Evolutionary conservation across 352 stramenopile species (phyloP).

Genomic region (Halophytophthora polymorphica): DNA sequence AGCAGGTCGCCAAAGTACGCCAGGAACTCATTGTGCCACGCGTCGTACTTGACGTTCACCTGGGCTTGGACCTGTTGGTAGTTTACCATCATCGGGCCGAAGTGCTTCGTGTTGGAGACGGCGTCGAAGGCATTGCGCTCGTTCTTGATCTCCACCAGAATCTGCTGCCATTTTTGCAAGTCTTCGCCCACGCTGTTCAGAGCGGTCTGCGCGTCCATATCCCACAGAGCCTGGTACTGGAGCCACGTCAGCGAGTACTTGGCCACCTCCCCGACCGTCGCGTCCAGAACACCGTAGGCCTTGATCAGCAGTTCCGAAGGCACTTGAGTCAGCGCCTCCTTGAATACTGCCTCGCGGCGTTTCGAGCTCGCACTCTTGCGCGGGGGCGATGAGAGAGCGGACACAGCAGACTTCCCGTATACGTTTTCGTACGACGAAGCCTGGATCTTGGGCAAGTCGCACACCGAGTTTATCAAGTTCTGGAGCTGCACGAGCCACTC

Average conservation of each 20-base stretch:
- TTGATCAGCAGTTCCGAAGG: slow-evolving; percentile 64
- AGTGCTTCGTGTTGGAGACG: slow-evolving; percentile 84
- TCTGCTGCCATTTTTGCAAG: slow-evolving; percentile 95
- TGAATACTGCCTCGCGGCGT: slow-evolving; percentile 69
- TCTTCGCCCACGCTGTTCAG: slow-evolving; percentile 92
- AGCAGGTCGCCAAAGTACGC: slow-evolving; percentile 94
- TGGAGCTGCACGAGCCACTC: slow-evolving; percentile 92
- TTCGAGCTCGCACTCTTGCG: slow-evolving; percentile 54
- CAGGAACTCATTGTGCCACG: slow-evolving; percentile 98
- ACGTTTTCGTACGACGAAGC: slow-evolving; percentile 87
- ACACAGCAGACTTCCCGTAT: slow-evolving; percentile 67
- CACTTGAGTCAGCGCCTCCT: slow-evolving; percentile 60
- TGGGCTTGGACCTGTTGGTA: slow-evolving; percentile 91
- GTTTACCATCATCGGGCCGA: slow-evolving; percentile 88
- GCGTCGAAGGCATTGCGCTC: slow-evolving; percentile 95
- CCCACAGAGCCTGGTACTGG: slow-evolving; percentile 98
- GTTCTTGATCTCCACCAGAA: slow-evolving; percentile 96
- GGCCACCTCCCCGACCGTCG: slow-evolving; percentile 80
- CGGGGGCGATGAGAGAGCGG: slow-evolving; percentile 52
- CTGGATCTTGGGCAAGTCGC: slow-evolving; percentile 89
- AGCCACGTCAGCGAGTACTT: slow-evolving; percentile 96
- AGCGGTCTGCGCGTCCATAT: slow-evolving; percentile 95
- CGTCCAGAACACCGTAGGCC: slow-evolving; percentile 74
- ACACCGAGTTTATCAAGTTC: slow-evolving; percentile 92
- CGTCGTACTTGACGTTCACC: slow-evolving; percentile 99